Evolutionary conservation across 805 yeast genomes (phyloP).

Genomic region (Kuraishia cidri): DNA sequence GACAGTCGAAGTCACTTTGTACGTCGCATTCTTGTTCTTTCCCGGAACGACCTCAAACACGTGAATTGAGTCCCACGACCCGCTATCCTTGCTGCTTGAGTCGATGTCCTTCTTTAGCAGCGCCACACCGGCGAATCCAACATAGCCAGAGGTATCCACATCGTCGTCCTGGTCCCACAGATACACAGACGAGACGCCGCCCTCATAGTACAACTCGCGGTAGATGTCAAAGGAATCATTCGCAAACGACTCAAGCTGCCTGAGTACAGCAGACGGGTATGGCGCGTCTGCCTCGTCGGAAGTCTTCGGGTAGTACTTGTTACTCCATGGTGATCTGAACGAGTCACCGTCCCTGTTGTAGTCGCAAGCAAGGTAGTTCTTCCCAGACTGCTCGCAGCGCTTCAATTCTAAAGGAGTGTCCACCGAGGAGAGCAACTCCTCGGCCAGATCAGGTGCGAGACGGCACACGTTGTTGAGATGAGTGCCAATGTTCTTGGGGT

Average conservation of each 20-base stretch:
- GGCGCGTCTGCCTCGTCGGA: constrained; percentile 60
- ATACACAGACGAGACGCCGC: constrained; percentile 84
- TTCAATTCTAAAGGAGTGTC: constrained; percentile 69
- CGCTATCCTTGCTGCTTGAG: constrained; percentile 27
- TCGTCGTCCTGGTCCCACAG: constrained; percentile 70
- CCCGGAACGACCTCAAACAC: constrained; percentile 65
- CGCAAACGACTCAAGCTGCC: constrained; percentile 72
- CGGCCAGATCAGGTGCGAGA: constrained; percentile 64
- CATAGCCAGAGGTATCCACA: constrained; percentile 30
- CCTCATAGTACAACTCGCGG: constrained; percentile 91
- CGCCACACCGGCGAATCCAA: constrained; percentile 86
- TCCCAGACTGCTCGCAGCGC: constrained; percentile 45
- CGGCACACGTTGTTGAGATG: constrained; percentile 40
- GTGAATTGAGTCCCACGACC: constrained; percentile 90
- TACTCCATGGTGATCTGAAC: constrained; percentile 86
- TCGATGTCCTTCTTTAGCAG: constrained; percentile 60
- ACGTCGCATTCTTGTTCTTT: constrained; percentile 30
- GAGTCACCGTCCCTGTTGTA: constrained; percentile 94
- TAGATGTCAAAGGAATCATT: constrained; percentile 90
- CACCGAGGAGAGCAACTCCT: constrained; percentile 77
- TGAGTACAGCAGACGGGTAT: constrained; percentile 54
- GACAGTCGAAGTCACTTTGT: constrained; percentile 81
- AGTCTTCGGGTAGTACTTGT: constrained; percentile 49
- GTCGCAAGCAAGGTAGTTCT: constrained; percentile 78
- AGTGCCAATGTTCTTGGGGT: constrained; percentile 49